Evolutionary conservation across 352 stramenopile genomes (phyloP).

Genomic region (Globisporangium acanthophoron): DNA sequence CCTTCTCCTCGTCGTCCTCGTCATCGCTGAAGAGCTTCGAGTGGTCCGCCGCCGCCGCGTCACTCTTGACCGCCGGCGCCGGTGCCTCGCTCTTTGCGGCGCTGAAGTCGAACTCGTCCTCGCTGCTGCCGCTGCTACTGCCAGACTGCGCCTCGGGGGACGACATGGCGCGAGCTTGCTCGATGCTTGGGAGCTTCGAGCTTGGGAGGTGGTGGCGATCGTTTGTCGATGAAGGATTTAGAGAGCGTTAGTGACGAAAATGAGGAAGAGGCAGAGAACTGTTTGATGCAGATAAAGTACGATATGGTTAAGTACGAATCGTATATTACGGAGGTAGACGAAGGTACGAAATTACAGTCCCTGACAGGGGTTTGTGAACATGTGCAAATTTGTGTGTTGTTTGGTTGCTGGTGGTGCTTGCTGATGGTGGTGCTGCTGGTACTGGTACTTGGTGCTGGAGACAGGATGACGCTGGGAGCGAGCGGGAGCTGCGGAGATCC

Average conservation of each 20-base stretch:
- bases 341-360: too few species aligned
- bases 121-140: conserved; percentile 54
- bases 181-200: not conserved
- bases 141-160: conserved; percentile 53
- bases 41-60: conserved; percentile 18
- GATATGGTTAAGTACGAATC: too few species aligned
- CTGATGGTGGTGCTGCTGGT: too few species aligned
- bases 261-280: too few species aligned
- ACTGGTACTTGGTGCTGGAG: too few species aligned
- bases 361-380: too few species aligned
- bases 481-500: too few species aligned
- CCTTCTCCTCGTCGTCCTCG: conserved; percentile 44
- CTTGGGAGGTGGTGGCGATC: not conserved
- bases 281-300: too few species aligned
- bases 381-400: too few species aligned
- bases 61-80: conserved; percentile 4
- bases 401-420: too few species aligned
- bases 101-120: conserved; percentile 73
- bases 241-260: not conserved
- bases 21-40: conserved; percentile 72
- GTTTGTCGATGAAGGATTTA: not conserved
- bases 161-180: conserved; percentile 27
- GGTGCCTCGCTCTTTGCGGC: conserved; percentile 22
- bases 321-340: too few species aligned
- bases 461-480: too few species aligned